Evolutionary conservation across 2,329 filamentous ascomycete genomes (phyloP).

Genomic region (Sclerotinia nivalis): DNA sequence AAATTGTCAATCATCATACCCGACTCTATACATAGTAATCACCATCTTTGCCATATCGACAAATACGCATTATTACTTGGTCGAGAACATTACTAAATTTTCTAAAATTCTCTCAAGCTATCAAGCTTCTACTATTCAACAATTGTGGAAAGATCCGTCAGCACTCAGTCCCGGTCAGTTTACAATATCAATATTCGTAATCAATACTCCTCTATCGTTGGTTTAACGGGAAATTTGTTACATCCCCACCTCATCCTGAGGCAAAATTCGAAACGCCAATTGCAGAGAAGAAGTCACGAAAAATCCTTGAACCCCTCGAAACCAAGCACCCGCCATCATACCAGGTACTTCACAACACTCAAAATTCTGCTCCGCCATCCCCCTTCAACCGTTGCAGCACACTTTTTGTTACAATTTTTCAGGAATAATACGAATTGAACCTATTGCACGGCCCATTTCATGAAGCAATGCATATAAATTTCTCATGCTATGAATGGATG

Average conservation of each 20-base stretch:
- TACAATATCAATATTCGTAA: not conserved
- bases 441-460: slow-evolving; percentile 17
- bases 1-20: not conserved
- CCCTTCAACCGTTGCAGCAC: not conserved
- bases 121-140: not conserved
- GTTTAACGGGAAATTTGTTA: slow-evolving; percentile 8
- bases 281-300: slow-evolving; percentile 19
- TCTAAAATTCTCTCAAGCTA: not conserved
- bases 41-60: not conserved
- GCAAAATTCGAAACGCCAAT: slow-evolving; percentile 29
- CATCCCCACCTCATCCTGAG: slow-evolving; percentile 31
- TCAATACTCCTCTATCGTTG: not conserved
- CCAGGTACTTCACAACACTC: not conserved
- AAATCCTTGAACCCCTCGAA: slow-evolving; percentile 16
- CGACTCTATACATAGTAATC: not conserved
- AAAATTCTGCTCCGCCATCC: not conserved
- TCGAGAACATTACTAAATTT: not conserved
- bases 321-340: not conserved
- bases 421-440: not conserved
- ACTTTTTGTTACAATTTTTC: not conserved
- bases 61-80: not conserved
- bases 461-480: not conserved
- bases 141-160: too few relatives aligned
- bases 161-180: not conserved
- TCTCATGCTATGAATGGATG: not conserved